phyloP scores from a whole-genome alignment of 2,329 filamentous ascomycete species.

The Stemphylium vesicarium region DNA sequence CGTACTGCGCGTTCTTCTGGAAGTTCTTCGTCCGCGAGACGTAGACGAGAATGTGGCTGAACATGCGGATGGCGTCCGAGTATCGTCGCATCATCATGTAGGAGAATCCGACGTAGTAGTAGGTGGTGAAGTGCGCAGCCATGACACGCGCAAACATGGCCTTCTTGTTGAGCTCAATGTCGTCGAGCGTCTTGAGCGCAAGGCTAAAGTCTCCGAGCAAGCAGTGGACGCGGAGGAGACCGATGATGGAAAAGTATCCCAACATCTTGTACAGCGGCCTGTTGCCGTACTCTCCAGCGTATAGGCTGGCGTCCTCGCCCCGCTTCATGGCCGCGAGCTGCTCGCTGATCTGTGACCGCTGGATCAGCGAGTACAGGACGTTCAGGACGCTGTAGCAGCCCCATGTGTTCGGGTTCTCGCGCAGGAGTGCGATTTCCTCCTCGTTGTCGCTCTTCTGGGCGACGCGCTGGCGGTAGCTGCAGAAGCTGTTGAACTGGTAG shows the following conservation, averaged over 20 bases:
- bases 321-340: slow-evolving; percentile 94
- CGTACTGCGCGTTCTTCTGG: slow-evolving; percentile 98
- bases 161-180: slow-evolving; percentile 99
- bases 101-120: slow-evolving; percentile 99
- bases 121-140: slow-evolving; percentile 99
- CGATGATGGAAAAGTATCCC: slow-evolving; percentile 99
- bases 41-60: slow-evolving; percentile 99
- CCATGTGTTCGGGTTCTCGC: slow-evolving; percentile 98
- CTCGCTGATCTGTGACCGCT: slow-evolving; percentile 97
- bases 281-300: slow-evolving; percentile 93
- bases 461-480: slow-evolving; percentile 90
- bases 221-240: slow-evolving; percentile 93
- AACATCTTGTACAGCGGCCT: slow-evolving; percentile 97
- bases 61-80: slow-evolving; percentile 98
- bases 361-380: slow-evolving; percentile 98
- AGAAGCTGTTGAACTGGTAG: slow-evolving; percentile 99
- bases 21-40: slow-evolving; percentile 99
- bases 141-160: slow-evolving; percentile 99
- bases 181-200: slow-evolving; percentile 96
- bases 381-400: slow-evolving; percentile 99
- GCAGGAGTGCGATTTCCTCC: slow-evolving; percentile 88
- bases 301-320: slow-evolving; percentile 84
- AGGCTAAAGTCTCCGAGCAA: slow-evolving; percentile 97
- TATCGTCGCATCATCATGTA: slow-evolving; percentile 99
- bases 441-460: slow-evolving; percentile 83